Evolutionary conservation across 2,329 filamentous ascomycete genomes (phyloP), one percentile per base, ranked within the genome.

Genomic region (Cercospora sp.): DNA sequence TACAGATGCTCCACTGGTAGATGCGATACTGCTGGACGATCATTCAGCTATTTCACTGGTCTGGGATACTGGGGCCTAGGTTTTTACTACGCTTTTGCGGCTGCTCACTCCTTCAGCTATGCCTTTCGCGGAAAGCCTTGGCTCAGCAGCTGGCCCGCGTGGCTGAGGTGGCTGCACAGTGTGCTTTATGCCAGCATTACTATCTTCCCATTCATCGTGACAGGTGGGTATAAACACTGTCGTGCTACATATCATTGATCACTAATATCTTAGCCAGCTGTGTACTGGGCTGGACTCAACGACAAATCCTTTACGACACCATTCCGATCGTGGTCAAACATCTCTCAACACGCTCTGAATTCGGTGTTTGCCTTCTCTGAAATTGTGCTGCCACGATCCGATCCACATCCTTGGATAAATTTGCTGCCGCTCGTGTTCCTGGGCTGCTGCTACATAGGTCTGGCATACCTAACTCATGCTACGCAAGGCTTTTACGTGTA

Each of bases 1-100:
- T 91, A 86, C 84, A 81, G 87, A 68, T 88, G 88, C 75, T 80
- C 83, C n/a, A 84, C 87, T 76, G 77, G 79, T 36, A 70, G 84
- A 60, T 85, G 84, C 76, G 71, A 76, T 36, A 76, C 75, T 1
- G 85, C 87, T 28, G 81, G 83, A 63, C 79, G 83, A 57, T 85
- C 85, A 57, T 95, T 96, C 82, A 92, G 89, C 74, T 96, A 88
- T 84, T 96, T 97, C 82, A 96, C 93, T 30, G 84, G 89, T 75
- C 82, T 95, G 67, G 92, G 90, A 9, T 95, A 90, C 84, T 95
- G 91, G 91, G 91, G 91, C 1, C 81, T 94, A 40, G 89, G 87
- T 26, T 94, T 94, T 81, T 97, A 96, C 83, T 90, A 90, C 77
- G 83, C 89, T 66, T 82, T 89, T 75, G 84, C 90, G 1, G 84